Base-by-base conservation (phyloP, 2,329 filamentous ascomycete species). In the Rutstroemia sp. region DNA sequence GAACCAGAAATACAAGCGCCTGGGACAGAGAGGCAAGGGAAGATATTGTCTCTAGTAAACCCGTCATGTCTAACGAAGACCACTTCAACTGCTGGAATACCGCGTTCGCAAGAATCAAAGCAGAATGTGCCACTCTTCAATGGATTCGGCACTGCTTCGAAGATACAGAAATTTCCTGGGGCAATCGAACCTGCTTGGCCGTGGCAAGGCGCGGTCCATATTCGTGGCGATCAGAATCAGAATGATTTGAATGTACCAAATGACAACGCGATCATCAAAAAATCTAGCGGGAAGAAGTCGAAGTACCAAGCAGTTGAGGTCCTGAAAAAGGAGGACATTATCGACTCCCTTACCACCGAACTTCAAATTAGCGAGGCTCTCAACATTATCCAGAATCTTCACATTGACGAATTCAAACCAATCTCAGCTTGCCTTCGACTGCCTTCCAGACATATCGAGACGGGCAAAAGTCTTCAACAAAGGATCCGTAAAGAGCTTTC, bases 181-280 rank as follows among this genome's bases (percentile, higher is more conserved):
- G 77, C 84, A 8, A 73, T 76, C 60, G 77, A 88, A 54, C 80
- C 88, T 3, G 75, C 82, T n/a, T 94, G 88, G 86, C 89, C 89
- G 39, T 78, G 81, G 49, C 76, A 78, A 60, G 86, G 76, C 6
- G 82, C 82, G 67, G 72, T 77, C 1, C 87, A 90, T 68, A 72
- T 91, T 44, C 79, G 84, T 54, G 83, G 79, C 25, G 23, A 57
- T 27, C 48, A 55, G 50, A 42, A 42, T 4, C 12, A 45, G 10
- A 21, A 56, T 38, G 8, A 5, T n/a, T 10, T 7, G 16, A 27
- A 19, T 3, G n/a, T n/a, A 17, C 4, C 39, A 12, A 46, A 45
- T 12, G 27, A 49, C 7, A 7, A 16, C 25, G 19, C n/a, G 5
- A n/a, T n/a, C n/a, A 12, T 19, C 38, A 16, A 47, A 6, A 14